Conservation (phyloP, 129 eudicot genomes). For the Saposhnikovia divaricata region DNA sequence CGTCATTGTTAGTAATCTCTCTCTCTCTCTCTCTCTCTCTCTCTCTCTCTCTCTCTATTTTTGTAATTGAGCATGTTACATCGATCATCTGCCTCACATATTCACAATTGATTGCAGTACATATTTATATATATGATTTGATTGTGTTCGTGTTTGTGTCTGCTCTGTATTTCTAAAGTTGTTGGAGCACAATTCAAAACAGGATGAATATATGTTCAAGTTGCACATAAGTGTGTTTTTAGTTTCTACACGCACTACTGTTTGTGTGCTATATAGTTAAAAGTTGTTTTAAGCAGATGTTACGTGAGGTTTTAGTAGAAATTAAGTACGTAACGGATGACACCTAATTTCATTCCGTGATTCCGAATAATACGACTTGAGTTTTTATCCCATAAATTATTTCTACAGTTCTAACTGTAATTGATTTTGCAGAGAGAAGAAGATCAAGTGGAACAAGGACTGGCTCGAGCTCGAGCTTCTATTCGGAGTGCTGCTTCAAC, state of each 20-base stretch:
- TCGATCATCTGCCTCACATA: neutral
- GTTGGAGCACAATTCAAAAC: neutral
- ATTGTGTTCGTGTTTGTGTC: neutral
- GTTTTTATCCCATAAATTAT: neutral
- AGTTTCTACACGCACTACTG: neutral
- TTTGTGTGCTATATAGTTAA: neutral
- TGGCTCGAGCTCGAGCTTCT: slow-evolving; percentile 64
- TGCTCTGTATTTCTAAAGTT: neutral
- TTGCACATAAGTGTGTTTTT: neutral
- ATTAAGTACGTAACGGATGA: neutral
- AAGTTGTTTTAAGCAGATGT: neutral
- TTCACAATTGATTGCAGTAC: neutral
- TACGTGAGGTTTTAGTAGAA: neutral
- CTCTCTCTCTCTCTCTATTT: neutral
- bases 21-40: neutral
- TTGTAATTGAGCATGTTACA: neutral
- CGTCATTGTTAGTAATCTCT: slow-evolving; percentile 18
- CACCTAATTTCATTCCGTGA: neutral
- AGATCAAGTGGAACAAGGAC: slow-evolving; percentile 46
- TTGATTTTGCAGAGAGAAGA: slow-evolving; percentile 26
- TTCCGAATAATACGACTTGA: neutral
- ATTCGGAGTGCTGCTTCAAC: slow-evolving; percentile 39
- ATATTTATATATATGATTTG: neutral
- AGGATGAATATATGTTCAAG: neutral
- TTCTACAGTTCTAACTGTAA: neutral